Evolutionary conservation across 108 stramenopile species (phyloP), one percentile per base, ranked within the genome.

Genomic region (Nitzschia putrida): DNA sequence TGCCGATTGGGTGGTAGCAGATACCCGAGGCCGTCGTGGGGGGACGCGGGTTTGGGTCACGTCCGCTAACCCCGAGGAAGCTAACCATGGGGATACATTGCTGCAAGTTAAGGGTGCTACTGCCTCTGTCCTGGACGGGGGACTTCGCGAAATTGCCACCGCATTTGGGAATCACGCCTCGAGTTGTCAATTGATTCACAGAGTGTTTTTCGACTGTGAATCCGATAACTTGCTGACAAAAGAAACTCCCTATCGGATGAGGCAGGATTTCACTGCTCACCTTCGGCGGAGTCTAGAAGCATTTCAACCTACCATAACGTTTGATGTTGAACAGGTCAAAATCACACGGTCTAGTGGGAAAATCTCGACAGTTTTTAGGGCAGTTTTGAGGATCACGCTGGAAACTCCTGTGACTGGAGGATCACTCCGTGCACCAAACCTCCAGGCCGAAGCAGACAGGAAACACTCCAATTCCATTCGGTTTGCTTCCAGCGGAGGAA

Each of bases 191-290:
- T 44, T 37, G 43, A 29, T 57, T n/a, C 39, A 29, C 39, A 34
- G 22, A 20, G 24, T 38, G n/a, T 73, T 57, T 24, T 63, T 42
- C 47, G 52, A 71, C 11, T 40, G 21, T 0, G 60, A 59, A 12
- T 61, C 60, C n/a, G 66, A 26, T 13, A 40, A 29, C 7, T 5
- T 10, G 14, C 7, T 56, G 18, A 45, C 74, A 7, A 61, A 68
- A 68, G 40, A 53, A 37, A 52, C 55, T 34, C 67, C 74, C 6
- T 18, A 8, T 22, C 37, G 52, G 53, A 68, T 75, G 53, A 45
- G 74, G 54, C 66, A 59, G 13, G 74, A 75, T 34, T 75, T 75
- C 51, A 59, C 67, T 50, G 66, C 22, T 8, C 26, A 68, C 25
- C 25, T 75, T 23, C 29, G 45, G 3, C 66, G 66, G 20, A 50